phyloP scores from a whole-genome alignment of 768 basidiomycete species.

The Boletus pseudo-olivaceus region DNA sequence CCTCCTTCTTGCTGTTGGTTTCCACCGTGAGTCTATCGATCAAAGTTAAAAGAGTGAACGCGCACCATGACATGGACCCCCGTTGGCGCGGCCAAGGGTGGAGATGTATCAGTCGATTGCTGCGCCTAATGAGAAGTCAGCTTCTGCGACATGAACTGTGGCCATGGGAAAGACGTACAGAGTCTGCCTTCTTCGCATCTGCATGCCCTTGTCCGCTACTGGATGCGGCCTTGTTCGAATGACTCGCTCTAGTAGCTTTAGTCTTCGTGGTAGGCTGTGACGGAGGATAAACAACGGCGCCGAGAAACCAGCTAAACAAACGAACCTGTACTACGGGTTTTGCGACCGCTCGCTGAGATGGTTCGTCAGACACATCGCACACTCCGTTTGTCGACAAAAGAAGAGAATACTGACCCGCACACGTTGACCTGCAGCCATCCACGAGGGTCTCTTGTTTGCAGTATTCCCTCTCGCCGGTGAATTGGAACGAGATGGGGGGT shows the following conservation, averaged over 20 bases:
- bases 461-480: not conserved
- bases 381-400: not conserved
- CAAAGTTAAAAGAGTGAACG: not conserved
- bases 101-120: not conserved
- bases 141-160: too few relatives aligned
- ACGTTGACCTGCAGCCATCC: not conserved
- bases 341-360: not conserved
- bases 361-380: not conserved
- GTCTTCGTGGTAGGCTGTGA: not conserved
- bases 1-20: not conserved
- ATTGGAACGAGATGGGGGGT: not conserved
- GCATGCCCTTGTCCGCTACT: too few relatives aligned
- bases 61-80: not conserved
- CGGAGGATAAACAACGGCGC: not conserved
- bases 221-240: not conserved
- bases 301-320: not conserved
- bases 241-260: not conserved
- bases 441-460: not conserved
- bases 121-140: not conserved
- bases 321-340: not conserved
- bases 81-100: too few relatives aligned
- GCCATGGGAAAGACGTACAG: not conserved
- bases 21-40: not conserved
- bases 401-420: not conserved
- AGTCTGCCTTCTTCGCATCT: not conserved